Percentiles rank a stretch among this genome's conserved stretches.
Conservation (phyloP, 305 asterid species). For the Caryopteris hybrid region DNA sequence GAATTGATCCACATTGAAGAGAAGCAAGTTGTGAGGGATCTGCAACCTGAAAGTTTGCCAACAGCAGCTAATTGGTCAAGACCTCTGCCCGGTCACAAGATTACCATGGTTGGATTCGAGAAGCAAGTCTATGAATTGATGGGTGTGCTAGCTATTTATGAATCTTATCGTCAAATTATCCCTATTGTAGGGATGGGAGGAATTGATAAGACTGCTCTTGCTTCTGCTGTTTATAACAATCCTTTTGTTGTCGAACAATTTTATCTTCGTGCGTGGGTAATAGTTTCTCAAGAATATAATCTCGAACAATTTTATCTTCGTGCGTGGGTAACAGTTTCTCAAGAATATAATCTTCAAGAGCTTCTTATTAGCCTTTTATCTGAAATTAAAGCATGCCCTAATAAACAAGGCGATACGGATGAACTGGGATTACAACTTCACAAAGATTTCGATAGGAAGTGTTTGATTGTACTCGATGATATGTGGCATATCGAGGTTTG, state of each 20-base stretch:
- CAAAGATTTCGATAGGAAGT: conserved; percentile 13
- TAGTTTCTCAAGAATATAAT: no score
- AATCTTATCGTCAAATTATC: background rate
- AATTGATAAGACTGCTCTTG: conserved; percentile 13
- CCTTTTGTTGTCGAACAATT: background rate
- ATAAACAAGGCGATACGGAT: background rate
- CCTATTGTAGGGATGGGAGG: conserved; percentile 20
- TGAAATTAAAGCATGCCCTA: background rate
- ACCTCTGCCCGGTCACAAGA: background rate
- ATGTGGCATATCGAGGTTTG: conserved; percentile 2
- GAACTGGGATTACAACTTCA: background rate
- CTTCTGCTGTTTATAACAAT: background rate
- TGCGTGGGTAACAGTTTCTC: no score
- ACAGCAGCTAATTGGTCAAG: background rate
- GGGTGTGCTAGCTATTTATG: background rate
- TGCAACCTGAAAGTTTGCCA: background rate
- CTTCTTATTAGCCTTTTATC: background rate
- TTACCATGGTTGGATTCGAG: conserved; percentile 2
- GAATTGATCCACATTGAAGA: background rate
- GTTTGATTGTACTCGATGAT: conserved; percentile 15
- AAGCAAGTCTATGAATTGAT: background rate
- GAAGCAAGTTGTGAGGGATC: background rate
- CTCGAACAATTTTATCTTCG: no score
- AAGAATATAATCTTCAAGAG: background rate
- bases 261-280: background rate